These are phyloP conservation scores for Forsythia suspensa DNA, from an alignment of 257 asterid species.

Conservation along the genomic window DNA sequence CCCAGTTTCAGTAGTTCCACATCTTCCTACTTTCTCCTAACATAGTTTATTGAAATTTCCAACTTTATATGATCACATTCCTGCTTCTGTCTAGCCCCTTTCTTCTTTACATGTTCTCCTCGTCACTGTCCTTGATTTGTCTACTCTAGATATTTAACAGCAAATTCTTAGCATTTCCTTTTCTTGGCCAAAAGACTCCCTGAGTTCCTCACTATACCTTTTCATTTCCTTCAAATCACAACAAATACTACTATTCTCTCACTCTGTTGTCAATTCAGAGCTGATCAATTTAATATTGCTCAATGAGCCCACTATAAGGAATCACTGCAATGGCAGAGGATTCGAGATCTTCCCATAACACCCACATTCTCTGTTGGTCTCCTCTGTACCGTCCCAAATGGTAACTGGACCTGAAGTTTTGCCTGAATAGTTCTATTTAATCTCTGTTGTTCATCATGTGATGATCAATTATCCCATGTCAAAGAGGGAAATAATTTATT, in stretches of 20 bases:
- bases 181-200: not conserved
- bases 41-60: not conserved
- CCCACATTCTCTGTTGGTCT: not conserved
- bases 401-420: not conserved
- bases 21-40: not conserved
- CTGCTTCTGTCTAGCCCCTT: not conserved
- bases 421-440: not conserved
- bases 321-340: not conserved
- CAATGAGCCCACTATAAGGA: not conserved
- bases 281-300: too few species aligned
- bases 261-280: too few species aligned
- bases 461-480: not conserved
- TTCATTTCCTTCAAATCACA: too few species aligned
- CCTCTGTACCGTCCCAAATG: not conserved
- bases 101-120: not conserved
- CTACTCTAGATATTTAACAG: not conserved
- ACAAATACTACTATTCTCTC: too few species aligned
- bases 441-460: not conserved
- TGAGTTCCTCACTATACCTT: too few species aligned
- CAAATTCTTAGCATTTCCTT: not conserved
- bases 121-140: not conserved
- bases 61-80: not conserved
- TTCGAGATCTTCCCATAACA: not conserved
- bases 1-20: not conserved
- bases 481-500: not conserved